phyloP scores from a whole-genome alignment of 257 asterid genomes.

The Solanum virginianum region DNA sequence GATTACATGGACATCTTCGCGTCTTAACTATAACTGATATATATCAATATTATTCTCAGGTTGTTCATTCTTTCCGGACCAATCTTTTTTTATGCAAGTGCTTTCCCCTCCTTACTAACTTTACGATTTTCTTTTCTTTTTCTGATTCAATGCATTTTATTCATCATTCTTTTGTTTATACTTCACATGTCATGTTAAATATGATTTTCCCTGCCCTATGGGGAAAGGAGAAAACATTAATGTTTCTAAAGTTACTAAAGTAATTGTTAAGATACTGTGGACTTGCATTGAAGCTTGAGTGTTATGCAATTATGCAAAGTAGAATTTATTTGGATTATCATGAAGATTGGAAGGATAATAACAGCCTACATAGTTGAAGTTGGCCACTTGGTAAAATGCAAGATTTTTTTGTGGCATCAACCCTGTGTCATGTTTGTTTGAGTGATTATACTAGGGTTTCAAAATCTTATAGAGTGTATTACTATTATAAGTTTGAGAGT shows the following conservation, averaged over 20 bases:
- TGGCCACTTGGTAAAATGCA: neutral
- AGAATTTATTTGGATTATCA: neutral
- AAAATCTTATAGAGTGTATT: neutral
- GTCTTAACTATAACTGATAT: constrained; percentile 71
- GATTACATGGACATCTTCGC: constrained; percentile 91
- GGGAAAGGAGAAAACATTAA: neutral
- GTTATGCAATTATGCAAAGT: neutral
- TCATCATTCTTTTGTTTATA: neutral
- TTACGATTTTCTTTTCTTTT: neutral
- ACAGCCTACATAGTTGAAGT: neutral
- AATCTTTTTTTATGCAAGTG: neutral
- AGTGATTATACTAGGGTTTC: neutral
- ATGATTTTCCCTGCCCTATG: neutral
- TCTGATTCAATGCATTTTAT: neutral
- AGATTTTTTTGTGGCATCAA: neutral
- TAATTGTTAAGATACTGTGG: neutral
- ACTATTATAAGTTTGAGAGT: neutral
- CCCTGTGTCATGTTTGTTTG: neutral
- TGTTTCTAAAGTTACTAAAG: neutral
- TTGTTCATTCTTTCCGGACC: constrained; percentile 5
- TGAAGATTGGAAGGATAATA: neutral
- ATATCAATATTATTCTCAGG: constrained; percentile 81
- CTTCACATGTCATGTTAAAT: neutral
- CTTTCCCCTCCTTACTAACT: neutral
- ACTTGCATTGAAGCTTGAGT: neutral